Evolutionary conservation across 176 grass and related monocot species (phyloP).

Genomic region (Calamus simplicifolius): DNA sequence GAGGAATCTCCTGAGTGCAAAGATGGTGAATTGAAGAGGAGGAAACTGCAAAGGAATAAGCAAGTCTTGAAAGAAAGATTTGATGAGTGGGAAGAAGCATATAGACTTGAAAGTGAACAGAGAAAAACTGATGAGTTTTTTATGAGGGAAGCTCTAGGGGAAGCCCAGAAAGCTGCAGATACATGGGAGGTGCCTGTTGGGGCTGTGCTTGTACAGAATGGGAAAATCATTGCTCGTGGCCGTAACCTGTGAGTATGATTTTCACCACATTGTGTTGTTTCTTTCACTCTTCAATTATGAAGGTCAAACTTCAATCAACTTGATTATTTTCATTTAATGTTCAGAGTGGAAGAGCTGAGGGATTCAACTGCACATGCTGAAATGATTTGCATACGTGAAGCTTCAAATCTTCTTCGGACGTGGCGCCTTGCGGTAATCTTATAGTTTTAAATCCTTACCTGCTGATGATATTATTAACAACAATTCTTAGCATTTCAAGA

Average conservation of each 20-base stretch:
- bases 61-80: slow-evolving; percentile 76
- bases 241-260: slow-evolving; percentile 69
- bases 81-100: slow-evolving; percentile 92
- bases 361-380: slow-evolving; percentile 99
- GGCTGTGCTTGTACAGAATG: slow-evolving; percentile 80
- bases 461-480: neutral
- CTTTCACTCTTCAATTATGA: neutral
- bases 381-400: slow-evolving; percentile 97
- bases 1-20: slow-evolving; percentile 33
- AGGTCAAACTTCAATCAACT: neutral
- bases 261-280: neutral
- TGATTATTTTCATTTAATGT: slow-evolving; percentile 23
- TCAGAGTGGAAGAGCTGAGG: slow-evolving; percentile 90
- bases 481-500: neutral
- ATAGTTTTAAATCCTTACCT: neutral
- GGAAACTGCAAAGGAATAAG: slow-evolving; percentile 65
- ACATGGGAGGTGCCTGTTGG: slow-evolving; percentile 96
- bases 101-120: slow-evolving; percentile 49
- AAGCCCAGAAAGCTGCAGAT: slow-evolving; percentile 90
- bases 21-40: slow-evolving; percentile 46
- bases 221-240: slow-evolving; percentile 93
- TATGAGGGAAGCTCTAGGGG: slow-evolving; percentile 94
- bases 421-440: slow-evolving; percentile 74
- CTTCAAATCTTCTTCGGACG: slow-evolving; percentile 75
- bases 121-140: slow-evolving; percentile 82